Evolutionary conservation across 805 yeast species (phyloP).

Genomic region (Priceomyces medius): DNA sequence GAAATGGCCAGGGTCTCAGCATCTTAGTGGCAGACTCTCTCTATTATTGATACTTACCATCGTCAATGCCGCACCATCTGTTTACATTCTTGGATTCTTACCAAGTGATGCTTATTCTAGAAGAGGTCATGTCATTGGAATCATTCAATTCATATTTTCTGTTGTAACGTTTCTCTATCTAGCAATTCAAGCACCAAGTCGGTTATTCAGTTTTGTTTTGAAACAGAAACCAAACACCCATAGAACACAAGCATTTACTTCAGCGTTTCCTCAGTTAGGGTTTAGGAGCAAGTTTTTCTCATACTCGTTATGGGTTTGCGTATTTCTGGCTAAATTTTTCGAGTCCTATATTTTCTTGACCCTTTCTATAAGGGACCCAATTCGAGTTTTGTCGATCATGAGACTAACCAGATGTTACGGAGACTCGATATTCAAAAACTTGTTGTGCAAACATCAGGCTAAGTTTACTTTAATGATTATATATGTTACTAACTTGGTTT

Average conservation of each 20-base stretch:
- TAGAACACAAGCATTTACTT: conserved; percentile 16
- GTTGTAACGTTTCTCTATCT: conserved; percentile 28
- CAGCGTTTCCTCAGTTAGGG: conserved; percentile 24
- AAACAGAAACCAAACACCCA: conserved; percentile 8
- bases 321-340: conserved; percentile 32
- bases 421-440: conserved; percentile 21
- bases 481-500: conserved; percentile 25
- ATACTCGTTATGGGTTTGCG: conserved; percentile 27
- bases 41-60: conserved; percentile 14
- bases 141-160: conserved; percentile 28
- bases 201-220: conserved; percentile 15
- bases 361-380: conserved; percentile 34
- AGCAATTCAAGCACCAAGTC: conserved; percentile 25
- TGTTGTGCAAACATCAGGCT: conserved; percentile 29
- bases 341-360: conserved; percentile 39
- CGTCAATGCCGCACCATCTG: conserved; percentile 27
- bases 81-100: conserved; percentile 26
- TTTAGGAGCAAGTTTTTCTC: conserved; percentile 24
- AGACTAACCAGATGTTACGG: conserved; percentile 27
- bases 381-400: conserved; percentile 27
- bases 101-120: conserved; percentile 24
- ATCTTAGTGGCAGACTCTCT: conserved; percentile 14
- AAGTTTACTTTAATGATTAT: conserved; percentile 24
- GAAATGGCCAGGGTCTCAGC: conserved; percentile 21
- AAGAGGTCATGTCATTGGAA: conserved; percentile 22